A percentile compares a stretch with the other conserved stretches of the same genome.
Conservation (phyloP, 108 stramenopile genomes). For the Schizochytrium sp. region DNA sequence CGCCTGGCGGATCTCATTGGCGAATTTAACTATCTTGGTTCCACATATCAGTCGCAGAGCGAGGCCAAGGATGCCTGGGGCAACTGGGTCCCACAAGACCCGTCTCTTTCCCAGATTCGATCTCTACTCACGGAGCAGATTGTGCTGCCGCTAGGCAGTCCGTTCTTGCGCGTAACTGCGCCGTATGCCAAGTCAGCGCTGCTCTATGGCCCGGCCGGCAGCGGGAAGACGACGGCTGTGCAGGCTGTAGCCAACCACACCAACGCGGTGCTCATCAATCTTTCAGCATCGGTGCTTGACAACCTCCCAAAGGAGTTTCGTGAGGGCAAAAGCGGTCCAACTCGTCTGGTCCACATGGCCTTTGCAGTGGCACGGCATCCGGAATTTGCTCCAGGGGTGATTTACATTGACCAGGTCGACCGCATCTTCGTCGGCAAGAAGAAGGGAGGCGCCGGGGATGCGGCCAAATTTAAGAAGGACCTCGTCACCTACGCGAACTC, state of each 20-base stretch:
- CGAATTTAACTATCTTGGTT: slow-evolving; percentile 57
- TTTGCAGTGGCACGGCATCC: slow-evolving; percentile 65
- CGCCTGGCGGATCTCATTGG: slow-evolving; percentile 45
- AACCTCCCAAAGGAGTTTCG: neutral
- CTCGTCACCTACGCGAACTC: slow-evolving; percentile 64
- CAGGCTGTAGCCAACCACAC: slow-evolving; percentile 68
- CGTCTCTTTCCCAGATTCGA: slow-evolving; percentile 62
- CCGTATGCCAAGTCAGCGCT: slow-evolving; percentile 43
- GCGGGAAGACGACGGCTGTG: slow-evolving; percentile 65
- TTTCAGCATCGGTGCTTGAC: slow-evolving; percentile 49
- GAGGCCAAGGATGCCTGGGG: slow-evolving; percentile 38
- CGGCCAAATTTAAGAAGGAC: slow-evolving; percentile 63
- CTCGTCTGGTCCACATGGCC: slow-evolving; percentile 64
- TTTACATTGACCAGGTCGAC: slow-evolving; percentile 60
- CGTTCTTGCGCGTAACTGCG: neutral
- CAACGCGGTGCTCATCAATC: slow-evolving; percentile 66
- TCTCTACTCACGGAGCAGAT: slow-evolving; percentile 59
- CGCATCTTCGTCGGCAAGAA: slow-evolving; percentile 33
- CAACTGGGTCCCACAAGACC: slow-evolving; percentile 59
- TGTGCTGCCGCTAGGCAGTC: slow-evolving; percentile 56
- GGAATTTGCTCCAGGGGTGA: slow-evolving; percentile 61
- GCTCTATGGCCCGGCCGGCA: slow-evolving; percentile 64
- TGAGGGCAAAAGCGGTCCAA: slow-evolving; percentile 55
- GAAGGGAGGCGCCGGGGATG: slow-evolving; percentile 25
- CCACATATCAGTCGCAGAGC: slow-evolving; percentile 29